These are phyloP conservation scores for Bretschneidera sinensis DNA, from an alignment of 345 rosid species.

Conservation along the genomic window DNA sequence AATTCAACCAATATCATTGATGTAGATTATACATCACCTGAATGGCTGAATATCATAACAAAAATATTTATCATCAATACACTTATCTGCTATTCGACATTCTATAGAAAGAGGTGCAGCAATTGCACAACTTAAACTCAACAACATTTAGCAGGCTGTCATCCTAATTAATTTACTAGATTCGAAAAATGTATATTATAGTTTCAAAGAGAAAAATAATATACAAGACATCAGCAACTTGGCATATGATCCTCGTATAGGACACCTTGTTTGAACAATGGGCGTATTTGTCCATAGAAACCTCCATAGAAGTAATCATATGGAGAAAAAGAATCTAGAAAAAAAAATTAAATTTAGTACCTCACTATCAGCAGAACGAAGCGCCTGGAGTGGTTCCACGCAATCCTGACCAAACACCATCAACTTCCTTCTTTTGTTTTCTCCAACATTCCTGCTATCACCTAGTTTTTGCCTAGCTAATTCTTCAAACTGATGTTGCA, in stretches of 20 bases:
- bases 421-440: slow-evolving; percentile 51
- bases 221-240: not conserved
- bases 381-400: slow-evolving; percentile 94
- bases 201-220: not conserved
- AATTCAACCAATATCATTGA: too few relatives aligned
- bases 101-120: too few relatives aligned
- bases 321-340: not conserved
- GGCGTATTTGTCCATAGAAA: not conserved
- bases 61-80: not conserved
- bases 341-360: slow-evolving; percentile 24
- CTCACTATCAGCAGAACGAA: slow-evolving; percentile 65
- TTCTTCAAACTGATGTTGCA: slow-evolving; percentile 78
- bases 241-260: not conserved
- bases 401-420: slow-evolving; percentile 81
- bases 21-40: not conserved
- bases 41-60: not conserved
- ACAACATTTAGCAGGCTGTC: too few relatives aligned
- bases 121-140: too few relatives aligned
- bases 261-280: not conserved
- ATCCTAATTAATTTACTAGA: not conserved
- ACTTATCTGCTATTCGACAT: too few relatives aligned
- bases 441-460: slow-evolving; percentile 23
- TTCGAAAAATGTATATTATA: not conserved
- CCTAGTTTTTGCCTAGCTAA: slow-evolving; percentile 42
- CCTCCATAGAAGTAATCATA: too few relatives aligned